These are phyloP conservation scores for Epichloe uncinata DNA, from an alignment of 2,329 filamentous ascomycete species.

Conservation along the genomic window DNA sequence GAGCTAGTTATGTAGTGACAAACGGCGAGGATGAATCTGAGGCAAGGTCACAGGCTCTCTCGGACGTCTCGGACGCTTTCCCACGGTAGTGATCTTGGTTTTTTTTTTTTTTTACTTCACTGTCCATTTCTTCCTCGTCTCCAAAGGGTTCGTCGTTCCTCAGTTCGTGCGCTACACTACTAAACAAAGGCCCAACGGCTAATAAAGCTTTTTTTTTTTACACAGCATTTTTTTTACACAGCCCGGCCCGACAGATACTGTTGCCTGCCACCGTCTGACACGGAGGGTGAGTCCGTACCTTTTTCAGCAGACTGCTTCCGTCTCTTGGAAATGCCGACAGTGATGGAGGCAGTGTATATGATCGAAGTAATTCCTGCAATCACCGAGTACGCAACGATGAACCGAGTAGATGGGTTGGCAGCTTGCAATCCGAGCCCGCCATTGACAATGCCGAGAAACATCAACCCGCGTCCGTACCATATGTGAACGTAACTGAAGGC, in stretches of 20 bases:
- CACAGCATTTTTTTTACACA: neutral
- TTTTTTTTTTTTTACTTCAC: neutral
- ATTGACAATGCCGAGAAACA: slow-evolving; percentile 48
- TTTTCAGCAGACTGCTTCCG: neutral
- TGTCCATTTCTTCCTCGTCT: neutral
- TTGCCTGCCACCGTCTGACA: neutral
- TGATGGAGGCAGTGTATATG: slow-evolving; percentile 25
- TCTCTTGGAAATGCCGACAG: neutral
- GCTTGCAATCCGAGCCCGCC: slow-evolving; percentile 48
- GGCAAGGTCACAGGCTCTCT: no score
- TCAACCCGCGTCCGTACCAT: slow-evolving; percentile 47
- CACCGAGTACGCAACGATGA: slow-evolving; percentile 42
- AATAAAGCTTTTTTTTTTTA: neutral
- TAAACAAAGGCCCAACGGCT: no score
- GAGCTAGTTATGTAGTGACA: no score
- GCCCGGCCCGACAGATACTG: neutral
- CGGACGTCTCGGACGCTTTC: no score
- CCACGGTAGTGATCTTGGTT: no score
- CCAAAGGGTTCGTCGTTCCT: no score
- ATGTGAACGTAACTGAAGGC: slow-evolving; percentile 43
- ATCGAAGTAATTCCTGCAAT: slow-evolving; percentile 36
- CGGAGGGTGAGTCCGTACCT: neutral
- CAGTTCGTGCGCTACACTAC: no score
- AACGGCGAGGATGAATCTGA: no score
- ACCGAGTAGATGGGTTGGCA: slow-evolving; percentile 24